Conservation (phyloP, 345 rosid species). For the Salix purpurea region DNA sequence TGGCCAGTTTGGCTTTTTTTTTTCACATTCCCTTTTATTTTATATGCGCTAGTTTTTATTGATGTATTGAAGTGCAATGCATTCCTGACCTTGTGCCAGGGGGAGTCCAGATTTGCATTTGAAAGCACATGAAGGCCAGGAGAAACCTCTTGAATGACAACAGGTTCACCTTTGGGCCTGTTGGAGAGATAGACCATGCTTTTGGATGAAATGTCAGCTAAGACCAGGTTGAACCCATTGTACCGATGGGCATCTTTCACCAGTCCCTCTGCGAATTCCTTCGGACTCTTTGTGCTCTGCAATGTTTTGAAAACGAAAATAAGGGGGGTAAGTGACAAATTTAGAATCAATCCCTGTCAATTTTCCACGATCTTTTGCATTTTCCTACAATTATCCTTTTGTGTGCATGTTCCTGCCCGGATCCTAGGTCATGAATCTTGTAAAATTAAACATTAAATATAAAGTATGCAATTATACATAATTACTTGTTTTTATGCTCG, state of each 20-base stretch:
- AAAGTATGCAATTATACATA: background rate
- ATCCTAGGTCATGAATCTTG: too few species aligned
- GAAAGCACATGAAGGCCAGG: constrained; percentile 71
- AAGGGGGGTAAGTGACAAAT: background rate
- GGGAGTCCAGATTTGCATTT: constrained; percentile 52
- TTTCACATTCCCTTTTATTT: background rate
- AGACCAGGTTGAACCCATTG: constrained; percentile 62
- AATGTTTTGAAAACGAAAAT: background rate
- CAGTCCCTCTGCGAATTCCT: constrained; percentile 51
- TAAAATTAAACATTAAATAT: background rate
- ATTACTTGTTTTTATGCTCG: background rate
- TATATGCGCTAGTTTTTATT: background rate
- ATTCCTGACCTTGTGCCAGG: constrained; percentile 47
- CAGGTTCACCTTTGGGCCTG: constrained; percentile 37
- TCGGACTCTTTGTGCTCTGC: constrained; percentile 51
- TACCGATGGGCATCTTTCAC: constrained; percentile 43
- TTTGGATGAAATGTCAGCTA: constrained; percentile 51
- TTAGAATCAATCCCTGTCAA: background rate
- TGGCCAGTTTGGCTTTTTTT: background rate
- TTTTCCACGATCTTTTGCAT: background rate
- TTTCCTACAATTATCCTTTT: background rate
- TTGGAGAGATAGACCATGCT: constrained; percentile 59
- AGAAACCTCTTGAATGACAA: constrained; percentile 43
- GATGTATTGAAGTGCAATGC: background rate
- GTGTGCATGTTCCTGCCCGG: too few species aligned